Evolutionary conservation across 805 yeast species (phyloP).

Genomic region (Kluyveromyces aestuarii): DNA sequence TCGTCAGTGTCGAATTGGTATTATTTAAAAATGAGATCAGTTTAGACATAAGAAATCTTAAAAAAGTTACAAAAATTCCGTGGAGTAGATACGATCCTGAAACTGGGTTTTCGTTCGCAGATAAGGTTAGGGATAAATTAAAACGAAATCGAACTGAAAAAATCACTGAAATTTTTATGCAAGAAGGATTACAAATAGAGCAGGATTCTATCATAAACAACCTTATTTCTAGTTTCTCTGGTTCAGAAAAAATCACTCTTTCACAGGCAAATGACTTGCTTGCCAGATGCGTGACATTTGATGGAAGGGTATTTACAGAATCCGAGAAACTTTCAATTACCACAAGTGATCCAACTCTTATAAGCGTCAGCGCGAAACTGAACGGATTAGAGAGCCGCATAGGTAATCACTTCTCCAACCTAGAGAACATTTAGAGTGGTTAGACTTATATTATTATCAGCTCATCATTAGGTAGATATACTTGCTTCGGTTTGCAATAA

Average conservation of each 20-base stretch:
- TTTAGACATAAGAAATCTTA: conserved; percentile 47
- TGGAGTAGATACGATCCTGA: conserved; percentile 47
- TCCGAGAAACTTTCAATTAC: conserved; percentile 49
- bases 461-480: not conserved
- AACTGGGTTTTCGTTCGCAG: conserved; percentile 46
- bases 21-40: conserved; percentile 55
- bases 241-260: conserved; percentile 24
- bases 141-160: conserved; percentile 35
- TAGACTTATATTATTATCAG: not conserved
- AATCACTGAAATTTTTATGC: conserved; percentile 32
- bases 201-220: conserved; percentile 27
- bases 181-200: conserved; percentile 29
- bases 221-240: conserved; percentile 27
- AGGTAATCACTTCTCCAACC: conserved; percentile 16
- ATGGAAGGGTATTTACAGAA: conserved; percentile 51
- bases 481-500: conserved; percentile 1
- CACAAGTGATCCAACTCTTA: conserved; percentile 58
- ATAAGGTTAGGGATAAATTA: conserved; percentile 46
- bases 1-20: conserved; percentile 46
- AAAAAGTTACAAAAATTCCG: conserved; percentile 44
- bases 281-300: conserved; percentile 54
- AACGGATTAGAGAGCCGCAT: conserved; percentile 42
- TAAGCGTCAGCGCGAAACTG: conserved; percentile 54
- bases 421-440: conserved; percentile 4
- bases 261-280: conserved; percentile 42